Evolutionary conservation across 2,329 filamentous ascomycete genomes (phyloP).

Genomic region (Xylaria sp.): DNA sequence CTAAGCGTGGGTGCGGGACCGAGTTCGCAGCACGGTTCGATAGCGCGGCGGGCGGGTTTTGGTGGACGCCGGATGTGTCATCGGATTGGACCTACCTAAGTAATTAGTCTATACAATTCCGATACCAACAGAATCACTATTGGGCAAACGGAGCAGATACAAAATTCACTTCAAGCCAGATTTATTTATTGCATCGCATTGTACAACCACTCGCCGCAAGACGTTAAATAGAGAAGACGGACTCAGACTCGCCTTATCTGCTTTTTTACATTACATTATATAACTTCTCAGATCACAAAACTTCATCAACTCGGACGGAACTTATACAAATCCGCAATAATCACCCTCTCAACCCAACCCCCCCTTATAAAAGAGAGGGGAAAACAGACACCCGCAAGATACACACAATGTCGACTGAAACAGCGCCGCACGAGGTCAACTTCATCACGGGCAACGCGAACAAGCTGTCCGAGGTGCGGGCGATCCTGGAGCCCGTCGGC

Average conservation of each 20-base stretch:
- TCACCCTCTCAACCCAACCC: too few species aligned
- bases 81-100: conserved; percentile 34
- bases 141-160: too few species aligned
- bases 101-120: background rate
- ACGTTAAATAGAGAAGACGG: background rate
- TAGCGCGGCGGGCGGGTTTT: background rate
- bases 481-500: conserved; percentile 75
- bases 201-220: background rate
- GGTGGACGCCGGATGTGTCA: conserved; percentile 40
- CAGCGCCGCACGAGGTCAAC: conserved; percentile 66
- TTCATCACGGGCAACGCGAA: conserved; percentile 98
- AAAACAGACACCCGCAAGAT: background rate
- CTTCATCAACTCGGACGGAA: too few species aligned
- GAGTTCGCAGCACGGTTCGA: too few species aligned
- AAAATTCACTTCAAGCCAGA: too few species aligned
- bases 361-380: background rate
- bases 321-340: too few species aligned
- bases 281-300: too few species aligned
- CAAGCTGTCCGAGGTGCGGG: conserved; percentile 89
- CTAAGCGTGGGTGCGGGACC: too few species aligned
- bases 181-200: too few species aligned
- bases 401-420: background rate
- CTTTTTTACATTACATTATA: too few species aligned
- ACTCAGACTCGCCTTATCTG: too few species aligned
- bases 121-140: background rate